Evolutionary conservation across 805 yeast genomes (phyloP).

Genomic region (Blastobotrys chiropterorum): DNA sequence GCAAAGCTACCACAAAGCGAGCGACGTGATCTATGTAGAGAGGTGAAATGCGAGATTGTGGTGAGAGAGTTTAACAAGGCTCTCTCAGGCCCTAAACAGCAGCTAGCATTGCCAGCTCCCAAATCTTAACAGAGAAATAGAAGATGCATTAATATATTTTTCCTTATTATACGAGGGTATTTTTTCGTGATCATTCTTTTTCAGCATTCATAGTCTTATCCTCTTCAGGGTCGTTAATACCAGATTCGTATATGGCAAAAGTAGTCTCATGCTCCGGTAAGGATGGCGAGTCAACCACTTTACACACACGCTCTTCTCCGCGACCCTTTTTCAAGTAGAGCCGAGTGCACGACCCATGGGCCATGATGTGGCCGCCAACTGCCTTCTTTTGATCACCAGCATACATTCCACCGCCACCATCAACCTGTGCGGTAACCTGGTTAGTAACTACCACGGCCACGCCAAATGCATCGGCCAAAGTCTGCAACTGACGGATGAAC

Average conservation of each 20-base stretch:
- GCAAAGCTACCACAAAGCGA: constrained; percentile 51
- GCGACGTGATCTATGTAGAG: constrained; percentile 65
- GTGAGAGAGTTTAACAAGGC: constrained; percentile 67
- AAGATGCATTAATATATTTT: not conserved
- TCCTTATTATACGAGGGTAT: not conserved
- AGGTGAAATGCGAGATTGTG: constrained; percentile 69
- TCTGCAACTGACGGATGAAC: constrained; percentile 83
- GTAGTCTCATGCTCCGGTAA: constrained; percentile 92
- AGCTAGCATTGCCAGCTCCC: constrained; percentile 18
- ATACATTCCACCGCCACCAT: constrained; percentile 67
- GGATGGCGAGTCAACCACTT: constrained; percentile 93
- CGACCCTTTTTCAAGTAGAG: constrained; percentile 84
- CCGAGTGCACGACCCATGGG: constrained; percentile 94
- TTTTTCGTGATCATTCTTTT: not conserved
- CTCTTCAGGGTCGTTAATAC: constrained; percentile 92
- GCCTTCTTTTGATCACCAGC: constrained; percentile 98
- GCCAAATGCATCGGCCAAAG: constrained; percentile 96
- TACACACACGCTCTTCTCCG: constrained; percentile 89
- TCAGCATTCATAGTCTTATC: constrained; percentile 35
- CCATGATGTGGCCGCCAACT: constrained; percentile 96
- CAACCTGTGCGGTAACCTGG: constrained; percentile 97
- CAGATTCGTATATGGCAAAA: constrained; percentile 94
- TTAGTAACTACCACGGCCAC: constrained; percentile 93
- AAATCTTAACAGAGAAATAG: not conserved
- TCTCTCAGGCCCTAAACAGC: constrained; percentile 25